Conservation (phyloP, 352 stramenopile genomes). For the Globisporangium parvum region DNA sequence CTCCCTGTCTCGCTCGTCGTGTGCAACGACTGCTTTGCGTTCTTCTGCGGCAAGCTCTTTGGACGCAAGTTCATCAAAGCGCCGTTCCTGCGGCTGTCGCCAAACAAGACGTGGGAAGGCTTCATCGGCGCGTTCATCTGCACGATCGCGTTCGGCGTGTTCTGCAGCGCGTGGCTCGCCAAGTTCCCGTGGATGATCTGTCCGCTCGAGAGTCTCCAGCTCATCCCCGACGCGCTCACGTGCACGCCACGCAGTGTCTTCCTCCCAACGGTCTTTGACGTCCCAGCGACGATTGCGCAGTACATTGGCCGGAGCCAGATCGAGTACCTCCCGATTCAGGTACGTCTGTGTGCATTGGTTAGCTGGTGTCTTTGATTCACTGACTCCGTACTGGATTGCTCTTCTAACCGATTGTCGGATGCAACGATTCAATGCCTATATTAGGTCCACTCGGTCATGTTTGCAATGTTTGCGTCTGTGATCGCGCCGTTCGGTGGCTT, state of each 20-base stretch:
- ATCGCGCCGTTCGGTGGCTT: conserved; percentile 99
- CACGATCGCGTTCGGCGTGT: conserved; percentile 93
- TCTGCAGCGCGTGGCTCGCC: conserved; percentile 87
- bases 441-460: conserved; percentile 94
- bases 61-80: conserved; percentile 92
- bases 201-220: conserved; percentile 77
- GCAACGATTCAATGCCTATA: conserved; percentile 4
- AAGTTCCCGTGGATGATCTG: conserved; percentile 94
- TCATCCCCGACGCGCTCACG: conserved; percentile 63
- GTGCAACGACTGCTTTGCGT: conserved; percentile 95
- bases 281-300: conserved; percentile 74
- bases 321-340: conserved; percentile 83
- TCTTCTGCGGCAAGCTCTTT: conserved; percentile 87
- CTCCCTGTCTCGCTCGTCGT: conserved; percentile 92
- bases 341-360: conserved; percentile 10
- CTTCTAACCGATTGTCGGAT: conserved; percentile 10
- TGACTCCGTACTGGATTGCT: neutral
- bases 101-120: conserved; percentile 99
- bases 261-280: conserved; percentile 41
- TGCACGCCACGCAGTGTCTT: conserved; percentile 67
- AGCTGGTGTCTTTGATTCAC: too few relatives aligned
- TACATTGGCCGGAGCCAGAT: conserved; percentile 72
- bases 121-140: conserved; percentile 96
- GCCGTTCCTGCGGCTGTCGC: conserved; percentile 88
- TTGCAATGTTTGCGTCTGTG: conserved; percentile 95